Evolutionary conservation across 164 flowering plant species (phyloP).

Genomic region (Annona squamosa): DNA sequence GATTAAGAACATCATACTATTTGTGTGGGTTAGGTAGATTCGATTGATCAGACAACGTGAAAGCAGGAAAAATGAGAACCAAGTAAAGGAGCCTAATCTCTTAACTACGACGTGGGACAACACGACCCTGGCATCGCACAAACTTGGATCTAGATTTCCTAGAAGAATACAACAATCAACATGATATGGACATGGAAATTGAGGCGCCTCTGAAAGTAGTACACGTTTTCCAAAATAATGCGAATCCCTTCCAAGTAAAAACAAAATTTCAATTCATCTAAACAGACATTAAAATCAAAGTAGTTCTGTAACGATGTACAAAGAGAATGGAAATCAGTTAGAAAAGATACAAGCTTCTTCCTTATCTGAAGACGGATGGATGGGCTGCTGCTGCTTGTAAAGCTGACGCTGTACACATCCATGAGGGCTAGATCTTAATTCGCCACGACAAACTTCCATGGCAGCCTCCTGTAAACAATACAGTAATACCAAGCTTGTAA

Average conservation of each 20-base stretch:
- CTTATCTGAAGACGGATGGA: constrained; percentile 7
- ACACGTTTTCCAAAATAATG: too few relatives aligned
- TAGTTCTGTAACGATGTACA: constrained; percentile 7
- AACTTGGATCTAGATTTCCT: too few relatives aligned
- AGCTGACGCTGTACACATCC: constrained; percentile 27
- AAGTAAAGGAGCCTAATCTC: too few relatives aligned
- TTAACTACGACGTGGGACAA: too few relatives aligned
- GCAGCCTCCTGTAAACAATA: constrained; percentile 13
- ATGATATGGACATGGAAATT: too few relatives aligned
- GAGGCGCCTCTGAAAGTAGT: too few relatives aligned
- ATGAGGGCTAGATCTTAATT: background rate
- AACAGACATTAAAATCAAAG: background rate
- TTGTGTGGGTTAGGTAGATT: too few relatives aligned
- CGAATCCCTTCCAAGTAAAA: background rate
- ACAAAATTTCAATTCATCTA: background rate
- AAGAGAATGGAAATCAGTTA: constrained; percentile 7
- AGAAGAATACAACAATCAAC: too few relatives aligned
- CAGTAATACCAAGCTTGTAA: background rate
- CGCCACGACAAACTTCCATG: constrained; percentile 8
- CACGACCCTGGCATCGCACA: too few relatives aligned
- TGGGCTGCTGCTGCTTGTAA: background rate
- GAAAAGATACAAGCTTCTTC: constrained; percentile 9
- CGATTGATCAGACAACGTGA: too few relatives aligned
- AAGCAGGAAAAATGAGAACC: too few relatives aligned
- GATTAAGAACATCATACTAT: too few relatives aligned